A percentile compares a stretch with the other conserved stretches of the same genome.
phyloP scores from a whole-genome alignment of 345 rosid species.

The Streptanthus diversifolius region DNA sequence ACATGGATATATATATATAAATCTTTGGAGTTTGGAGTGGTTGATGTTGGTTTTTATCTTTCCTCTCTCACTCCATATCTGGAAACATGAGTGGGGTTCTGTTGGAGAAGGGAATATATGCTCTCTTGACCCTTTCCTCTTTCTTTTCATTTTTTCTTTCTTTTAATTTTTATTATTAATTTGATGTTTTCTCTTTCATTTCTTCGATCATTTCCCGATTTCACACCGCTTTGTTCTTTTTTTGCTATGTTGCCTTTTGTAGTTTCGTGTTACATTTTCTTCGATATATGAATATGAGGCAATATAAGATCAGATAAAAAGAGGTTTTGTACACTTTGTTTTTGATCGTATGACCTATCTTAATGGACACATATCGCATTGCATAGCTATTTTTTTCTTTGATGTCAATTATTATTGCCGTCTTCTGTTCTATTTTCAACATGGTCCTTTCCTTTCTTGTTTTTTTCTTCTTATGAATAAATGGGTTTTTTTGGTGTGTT shows the following conservation, averaged over 20 bases:
- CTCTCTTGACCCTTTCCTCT: constrained; percentile 58
- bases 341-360: constrained; percentile 25
- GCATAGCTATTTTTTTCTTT: not conserved
- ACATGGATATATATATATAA: constrained; percentile 26
- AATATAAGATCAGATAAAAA: constrained; percentile 41
- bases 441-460: not conserved
- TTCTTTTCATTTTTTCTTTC: constrained; percentile 41
- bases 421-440: not conserved
- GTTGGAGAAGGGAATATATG: constrained; percentile 74
- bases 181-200: constrained; percentile 17
- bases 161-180: constrained; percentile 32
- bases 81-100: constrained; percentile 74
- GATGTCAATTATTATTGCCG: constrained; percentile 19
- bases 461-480: not conserved
- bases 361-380: constrained; percentile 23
- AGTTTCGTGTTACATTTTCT: constrained; percentile 34
- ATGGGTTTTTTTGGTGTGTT: not conserved
- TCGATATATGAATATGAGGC: constrained; percentile 61
- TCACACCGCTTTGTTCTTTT: constrained; percentile 26
- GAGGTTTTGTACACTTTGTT: constrained; percentile 18
- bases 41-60: constrained; percentile 33
- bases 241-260: constrained; percentile 8
- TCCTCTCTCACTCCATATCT: constrained; percentile 68
- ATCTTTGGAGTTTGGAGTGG: constrained; percentile 40
- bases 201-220: constrained; percentile 29